Base-by-base conservation (phyloP, 163 green algal species). In the Chloromonas sp. region DNA sequence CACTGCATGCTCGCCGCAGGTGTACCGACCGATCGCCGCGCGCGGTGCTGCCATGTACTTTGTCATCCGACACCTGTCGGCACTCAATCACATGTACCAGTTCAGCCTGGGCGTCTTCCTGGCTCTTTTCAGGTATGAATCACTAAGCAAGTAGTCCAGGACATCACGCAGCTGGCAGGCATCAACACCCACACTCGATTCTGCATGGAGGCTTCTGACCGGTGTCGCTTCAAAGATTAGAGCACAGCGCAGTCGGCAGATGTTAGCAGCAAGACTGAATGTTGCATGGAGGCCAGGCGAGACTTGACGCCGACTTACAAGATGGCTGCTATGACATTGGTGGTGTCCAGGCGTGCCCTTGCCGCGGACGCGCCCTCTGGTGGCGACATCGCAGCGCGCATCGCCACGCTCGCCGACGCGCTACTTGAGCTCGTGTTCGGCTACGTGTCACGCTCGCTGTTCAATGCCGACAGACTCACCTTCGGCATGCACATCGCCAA, bases 401-500 rank as follows among this genome's bases (percentile, higher is more conserved):
- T 94, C 61, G 84, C 89, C 1, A 58, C 92, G 78, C 87, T 96
- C 70, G 82, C 81, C 1, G 79, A 90, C 66, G 82, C 85, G 61
- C 89, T 97, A 70, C 71, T 95, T 60, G 82, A 92, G 85, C 84
- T 95, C 78, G 86, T 96, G 66, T 91, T 93, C 59, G 82, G 83
- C 8, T 88, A 93, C 82, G 91, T 94, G 58, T 84, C 84, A n/a
- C 89, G 92, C 70, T 88, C 88, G 3, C 90, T 96, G 3, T 96
- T 96, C 90, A 96, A 95, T 80, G 81, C 79, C 14, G 92, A 97
- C 88, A 89, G 92, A 8, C 91, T 97, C 60, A 93, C 91, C 0
- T 92, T 96, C 60, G 92, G 84, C 14, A 92, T 97, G 92, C 94
- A 96, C 89, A 85, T 97, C 77, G 90, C 90, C 58, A 87, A 91